Conservation (phyloP, 2,329 filamentous ascomycete genomes). For the Penicillium sp. region DNA sequence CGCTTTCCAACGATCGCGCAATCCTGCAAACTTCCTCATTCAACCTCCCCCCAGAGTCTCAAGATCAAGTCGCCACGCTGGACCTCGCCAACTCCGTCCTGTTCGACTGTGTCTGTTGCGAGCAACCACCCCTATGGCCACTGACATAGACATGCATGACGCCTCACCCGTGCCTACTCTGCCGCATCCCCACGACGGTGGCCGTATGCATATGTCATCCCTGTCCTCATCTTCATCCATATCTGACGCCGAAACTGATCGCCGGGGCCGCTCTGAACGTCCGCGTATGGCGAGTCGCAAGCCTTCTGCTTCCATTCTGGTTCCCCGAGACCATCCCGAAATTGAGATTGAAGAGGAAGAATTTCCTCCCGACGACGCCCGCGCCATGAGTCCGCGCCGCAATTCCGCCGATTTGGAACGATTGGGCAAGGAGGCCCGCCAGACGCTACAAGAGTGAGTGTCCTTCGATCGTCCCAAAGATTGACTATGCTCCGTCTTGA, state of each 20-base stretch:
- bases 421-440: slow-evolving; percentile 77
- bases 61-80: slow-evolving; percentile 21
- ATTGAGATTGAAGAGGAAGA: slow-evolving; percentile 72
- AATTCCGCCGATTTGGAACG: slow-evolving; percentile 90
- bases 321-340: slow-evolving; percentile 73
- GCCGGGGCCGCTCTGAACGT: slow-evolving; percentile 53
- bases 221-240: slow-evolving; percentile 51
- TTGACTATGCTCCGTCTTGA: neutral
- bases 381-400: slow-evolving; percentile 90
- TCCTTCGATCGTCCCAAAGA: neutral
- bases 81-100: slow-evolving; percentile 21
- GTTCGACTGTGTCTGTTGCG: slow-evolving; percentile 19
- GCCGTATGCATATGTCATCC: slow-evolving; percentile 43
- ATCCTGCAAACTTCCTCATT: neutral
- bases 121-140: slow-evolving; percentile 35
- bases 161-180: slow-evolving; percentile 42
- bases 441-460: slow-evolving; percentile 62
- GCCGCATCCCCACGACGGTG: slow-evolving; percentile 42
- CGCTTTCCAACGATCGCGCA: neutral
- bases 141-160: slow-evolving; percentile 39
- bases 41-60: neutral
- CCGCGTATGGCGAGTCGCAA: slow-evolving; percentile 72
- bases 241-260: slow-evolving; percentile 49
- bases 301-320: slow-evolving; percentile 79
- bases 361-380: slow-evolving; percentile 82